Evolutionary conservation across 768 basidiomycete genomes (phyloP).

Genomic region (Auriculariales sp.): DNA sequence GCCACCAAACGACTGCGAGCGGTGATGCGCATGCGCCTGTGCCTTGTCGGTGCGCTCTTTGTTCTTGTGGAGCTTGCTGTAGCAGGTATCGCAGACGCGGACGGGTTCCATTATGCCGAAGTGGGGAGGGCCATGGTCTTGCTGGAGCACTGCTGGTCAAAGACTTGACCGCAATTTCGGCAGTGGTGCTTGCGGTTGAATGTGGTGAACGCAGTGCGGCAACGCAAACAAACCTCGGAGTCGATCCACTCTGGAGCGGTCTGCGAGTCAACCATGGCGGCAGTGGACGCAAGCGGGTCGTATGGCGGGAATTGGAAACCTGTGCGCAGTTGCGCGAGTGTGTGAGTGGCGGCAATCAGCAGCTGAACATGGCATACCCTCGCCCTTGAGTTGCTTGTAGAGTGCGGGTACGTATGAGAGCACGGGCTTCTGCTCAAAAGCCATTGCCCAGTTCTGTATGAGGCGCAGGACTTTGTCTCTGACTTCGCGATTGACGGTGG

Average conservation of each 20-base stretch:
- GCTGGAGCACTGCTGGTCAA: conserved; percentile 86
- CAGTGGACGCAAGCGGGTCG: conserved; percentile 49
- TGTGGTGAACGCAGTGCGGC: conserved; percentile 80
- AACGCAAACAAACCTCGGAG: conserved; percentile 86
- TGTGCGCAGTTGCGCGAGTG: conserved; percentile 13
- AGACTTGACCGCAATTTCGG: conserved; percentile 93
- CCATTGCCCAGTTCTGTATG: conserved; percentile 88
- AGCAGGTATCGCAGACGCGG: conserved; percentile 84
- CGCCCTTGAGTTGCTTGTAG: conserved; percentile 59
- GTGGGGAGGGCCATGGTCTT: conserved; percentile 70
- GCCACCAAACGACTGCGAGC: conserved; percentile 41
- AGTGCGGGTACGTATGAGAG: conserved; percentile 66
- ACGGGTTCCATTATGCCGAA: conserved; percentile 89
- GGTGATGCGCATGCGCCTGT: conserved; percentile 20
- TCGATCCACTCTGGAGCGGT: conserved; percentile 97
- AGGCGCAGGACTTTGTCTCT: conserved; percentile 61
- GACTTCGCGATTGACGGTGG: conserved; percentile 65
- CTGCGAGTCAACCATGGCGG: conserved; percentile 81
- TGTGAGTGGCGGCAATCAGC: neutral
- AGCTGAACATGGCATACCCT: conserved; percentile 36
- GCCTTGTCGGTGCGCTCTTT: conserved; percentile 15
- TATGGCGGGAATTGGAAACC: conserved; percentile 79
- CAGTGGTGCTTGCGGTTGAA: conserved; percentile 98
- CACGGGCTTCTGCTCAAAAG: conserved; percentile 68
- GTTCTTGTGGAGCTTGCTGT: conserved; percentile 55